Conservation (phyloP, 2,329 filamentous ascomycete genomes). For the Pseudopithomyces chartarum region DNA sequence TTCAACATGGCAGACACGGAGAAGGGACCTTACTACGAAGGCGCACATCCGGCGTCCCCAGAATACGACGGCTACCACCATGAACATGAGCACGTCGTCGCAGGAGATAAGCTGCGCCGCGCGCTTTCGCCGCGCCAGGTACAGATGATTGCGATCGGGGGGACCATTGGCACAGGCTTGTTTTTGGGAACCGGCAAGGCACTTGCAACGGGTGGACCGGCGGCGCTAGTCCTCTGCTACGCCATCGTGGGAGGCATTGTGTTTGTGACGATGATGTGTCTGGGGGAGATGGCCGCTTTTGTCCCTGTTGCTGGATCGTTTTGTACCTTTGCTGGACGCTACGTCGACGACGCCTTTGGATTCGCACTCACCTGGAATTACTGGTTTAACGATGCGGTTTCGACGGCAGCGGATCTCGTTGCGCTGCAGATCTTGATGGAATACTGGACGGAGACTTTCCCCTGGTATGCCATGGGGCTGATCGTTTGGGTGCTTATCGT, state of each 20-base stretch:
- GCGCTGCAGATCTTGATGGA: slow-evolving; percentile 40
- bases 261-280: slow-evolving; percentile 41
- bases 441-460: slow-evolving; percentile 44
- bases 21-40: slow-evolving; percentile 8
- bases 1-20: slow-evolving; percentile 6
- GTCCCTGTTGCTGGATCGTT: slow-evolving; percentile 42
- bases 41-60: neutral
- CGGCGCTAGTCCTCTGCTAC: slow-evolving; percentile 43
- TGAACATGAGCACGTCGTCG: slow-evolving; percentile 17
- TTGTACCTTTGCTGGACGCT: slow-evolving; percentile 42
- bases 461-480: slow-evolving; percentile 36
- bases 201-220: slow-evolving; percentile 52
- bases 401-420: slow-evolving; percentile 42
- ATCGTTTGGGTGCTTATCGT: slow-evolving; percentile 41
- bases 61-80: slow-evolving; percentile 3
- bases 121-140: slow-evolving; percentile 54
- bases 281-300: slow-evolving; percentile 46
- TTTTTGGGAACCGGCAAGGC: slow-evolving; percentile 64
- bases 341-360: slow-evolving; percentile 66
- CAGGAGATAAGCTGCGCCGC: slow-evolving; percentile 31
- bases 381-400: slow-evolving; percentile 38
- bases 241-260: slow-evolving; percentile 39
- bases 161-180: slow-evolving; percentile 65
- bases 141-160: slow-evolving; percentile 66
- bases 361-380: slow-evolving; percentile 40